phyloP scores from a whole-genome alignment of 2,329 filamentous ascomycete species.

The Colletotrichum aenigma region DNA sequence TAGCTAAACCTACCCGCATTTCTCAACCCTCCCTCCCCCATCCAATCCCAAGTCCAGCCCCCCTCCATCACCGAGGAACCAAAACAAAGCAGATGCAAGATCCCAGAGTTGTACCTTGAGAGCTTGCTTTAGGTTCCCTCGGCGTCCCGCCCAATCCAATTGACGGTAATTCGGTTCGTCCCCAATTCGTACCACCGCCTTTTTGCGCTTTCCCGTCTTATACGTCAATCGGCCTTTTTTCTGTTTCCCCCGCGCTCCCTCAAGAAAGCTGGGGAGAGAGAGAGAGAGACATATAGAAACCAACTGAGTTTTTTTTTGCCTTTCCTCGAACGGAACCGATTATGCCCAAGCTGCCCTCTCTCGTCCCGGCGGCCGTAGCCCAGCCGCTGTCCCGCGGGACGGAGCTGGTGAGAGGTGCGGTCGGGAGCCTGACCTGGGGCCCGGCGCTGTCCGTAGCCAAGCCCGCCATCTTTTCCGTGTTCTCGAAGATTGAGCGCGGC shows the following conservation, averaged over 20 bases:
- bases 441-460: conserved; percentile 52
- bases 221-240: not conserved
- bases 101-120: conserved; percentile 7
- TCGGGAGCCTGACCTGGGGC: conserved; percentile 52
- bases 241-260: not conserved
- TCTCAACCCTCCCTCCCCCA: not conserved
- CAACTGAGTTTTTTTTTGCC: not conserved
- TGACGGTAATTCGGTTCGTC: not conserved
- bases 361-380: conserved; percentile 39
- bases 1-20: conserved; percentile 10
- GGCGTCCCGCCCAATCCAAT: conserved; percentile 14
- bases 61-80: conserved; percentile 4
- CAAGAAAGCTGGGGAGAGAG: not conserved
- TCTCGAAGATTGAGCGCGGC: conserved; percentile 51
- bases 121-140: conserved; percentile 10
- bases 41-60: not conserved
- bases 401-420: conserved; percentile 43
- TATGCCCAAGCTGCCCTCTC: conserved; percentile 31
- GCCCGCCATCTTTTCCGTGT: conserved; percentile 46
- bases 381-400: conserved; percentile 42
- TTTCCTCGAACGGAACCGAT: not conserved
- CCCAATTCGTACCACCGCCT: not conserved
- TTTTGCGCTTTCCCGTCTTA: not conserved
- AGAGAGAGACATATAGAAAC: not conserved
- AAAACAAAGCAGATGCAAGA: not conserved